Evolutionary conservation across 768 basidiomycete species (phyloP), one percentile per base, ranked within the genome.

Genomic region (Tylopilus plumbeoviolaceoides): DNA sequence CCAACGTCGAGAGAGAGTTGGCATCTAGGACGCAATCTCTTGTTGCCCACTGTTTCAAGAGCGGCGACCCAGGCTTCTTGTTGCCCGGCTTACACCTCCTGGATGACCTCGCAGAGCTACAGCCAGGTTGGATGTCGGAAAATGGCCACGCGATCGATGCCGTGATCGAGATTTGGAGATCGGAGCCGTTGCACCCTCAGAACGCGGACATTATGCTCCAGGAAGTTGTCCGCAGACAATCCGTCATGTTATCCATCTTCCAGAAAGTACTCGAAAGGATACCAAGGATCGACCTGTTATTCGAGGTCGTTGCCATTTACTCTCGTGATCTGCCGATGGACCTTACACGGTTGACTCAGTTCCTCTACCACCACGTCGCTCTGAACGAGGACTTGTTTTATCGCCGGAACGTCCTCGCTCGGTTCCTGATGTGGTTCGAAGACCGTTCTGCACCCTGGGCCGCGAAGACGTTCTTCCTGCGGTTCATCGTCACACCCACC

Each of bases 291-390:
- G 91, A 95, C 61, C 73, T 99, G 7, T 72, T 98, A 10, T 97
- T 97, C 68, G 92, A 95, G 51, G 74, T 97, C 35, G 83, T 91
- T 44, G 82, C 84, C 11, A 72, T 93, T 44, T 98, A 86, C 71
- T 84, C 86, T 23, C 85, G 87, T 57, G 80, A 84, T 54, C 78
- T 90, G 10, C 84, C 89, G 5, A 82, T 94, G 67, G 95, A 98
- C 64, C 74, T 90, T 17, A 81, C 91, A 28, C 80, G 76, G 39
- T 75, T 89, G 17, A 84, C 88, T 0, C 84, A 85, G 50, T 98
- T 97, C 75, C 79, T 99, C 4, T 95, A 93, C 63, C 74, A 78
- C 12, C 88, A 92, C 61, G 88, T 95, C 25, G 90, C 93, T 2
- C 71, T 89, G 46, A 87, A 79, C 63, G 75, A 83, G 23, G 81